Base-by-base conservation (phyloP, 179 eudicot species). In the Camellia oleifera region DNA sequence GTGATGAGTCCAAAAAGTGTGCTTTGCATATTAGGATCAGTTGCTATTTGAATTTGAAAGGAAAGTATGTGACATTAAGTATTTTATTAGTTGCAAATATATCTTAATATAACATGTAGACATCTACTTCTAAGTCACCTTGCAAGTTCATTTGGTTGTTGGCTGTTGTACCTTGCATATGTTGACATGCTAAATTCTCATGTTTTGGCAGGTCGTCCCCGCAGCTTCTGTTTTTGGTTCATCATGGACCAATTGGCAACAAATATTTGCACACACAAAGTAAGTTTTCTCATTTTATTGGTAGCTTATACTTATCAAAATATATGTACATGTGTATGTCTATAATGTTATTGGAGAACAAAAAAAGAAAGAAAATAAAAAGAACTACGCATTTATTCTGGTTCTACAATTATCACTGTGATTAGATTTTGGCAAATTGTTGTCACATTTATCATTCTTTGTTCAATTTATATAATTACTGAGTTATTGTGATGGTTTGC, bases 171-270 rank as follows among this genome's bases (percentile, higher is more conserved):
- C 40, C 65, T 42, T 74, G 54, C 63, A 52, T 69, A 44, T n/a
- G 8, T 46, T 20, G 6, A 10, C 26, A 15, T 60, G 3, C 20
- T 66, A 12, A 14, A 7, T 61, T 52, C 26, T 69, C 71, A 18
- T 62, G 56, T 63, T 77, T 62, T 81, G 64, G 76, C 93, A 94
- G 98, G 78, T 91, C 76, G 87, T 85, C 81, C 97, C 96, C 67
- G 92, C 93, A 82, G 95, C 97, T 77, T 85, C 93, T 85, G 91
- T 94, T 78, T 94, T 86, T 86, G 99, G 99, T 78, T 88, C 94
- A 79, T 93, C 95, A 61, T 92, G 92, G 95, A 83, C 17, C 52
- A 95, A 94, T 81, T 95, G 99, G 99, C 92, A 83, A 26, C 88
- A 95, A 45, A 75, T 95, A 86, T 94, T 91, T 88, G 97, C 95